Evolutionary conservation across 192 early-diverging fungal species (phyloP).

Genomic region (Entomortierella chlamydospora): DNA sequence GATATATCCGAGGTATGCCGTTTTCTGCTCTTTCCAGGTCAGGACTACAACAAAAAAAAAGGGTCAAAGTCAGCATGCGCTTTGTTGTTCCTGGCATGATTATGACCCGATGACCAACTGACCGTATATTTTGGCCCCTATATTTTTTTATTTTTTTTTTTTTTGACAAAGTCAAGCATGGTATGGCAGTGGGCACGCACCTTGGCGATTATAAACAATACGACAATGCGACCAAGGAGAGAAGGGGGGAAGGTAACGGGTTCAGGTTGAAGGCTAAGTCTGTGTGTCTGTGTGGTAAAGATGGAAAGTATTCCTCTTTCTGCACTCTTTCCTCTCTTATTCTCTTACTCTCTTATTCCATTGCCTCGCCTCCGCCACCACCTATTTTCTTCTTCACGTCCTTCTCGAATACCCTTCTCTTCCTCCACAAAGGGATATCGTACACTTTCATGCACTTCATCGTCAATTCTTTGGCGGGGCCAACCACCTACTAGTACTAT

Average conservation of each 20-base stretch:
- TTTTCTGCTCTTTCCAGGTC: too few species aligned
- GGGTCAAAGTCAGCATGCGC: slow-evolving; percentile 12
- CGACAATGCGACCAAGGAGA: not conserved
- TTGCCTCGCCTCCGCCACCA: slow-evolving; percentile 9
- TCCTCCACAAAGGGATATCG: not conserved
- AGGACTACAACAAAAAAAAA: slow-evolving; percentile 18
- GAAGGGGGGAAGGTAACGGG: not conserved
- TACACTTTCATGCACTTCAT: too few species aligned
- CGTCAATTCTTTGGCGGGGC: not conserved
- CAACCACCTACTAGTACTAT: not conserved
- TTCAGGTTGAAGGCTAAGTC: too few species aligned
- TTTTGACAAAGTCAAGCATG: not conserved
- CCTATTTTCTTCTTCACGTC: not conserved
- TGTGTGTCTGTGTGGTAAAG: too few species aligned
- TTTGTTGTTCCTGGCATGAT: slow-evolving; percentile 1
- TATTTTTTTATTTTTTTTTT: not conserved
- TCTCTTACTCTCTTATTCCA: slow-evolving; percentile 1
- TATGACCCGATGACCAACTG: slow-evolving; percentile 6
- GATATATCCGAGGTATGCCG: too few species aligned
- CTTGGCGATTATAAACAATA: not conserved
- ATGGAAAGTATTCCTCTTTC: not conserved
- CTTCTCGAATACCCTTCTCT: not conserved
- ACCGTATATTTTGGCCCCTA: not conserved
- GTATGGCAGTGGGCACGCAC: not conserved
- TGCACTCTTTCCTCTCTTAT: not conserved